These are phyloP conservation scores for Epithele typhae DNA, from an alignment of 768 basidiomycete species.

Conservation along the genomic window DNA sequence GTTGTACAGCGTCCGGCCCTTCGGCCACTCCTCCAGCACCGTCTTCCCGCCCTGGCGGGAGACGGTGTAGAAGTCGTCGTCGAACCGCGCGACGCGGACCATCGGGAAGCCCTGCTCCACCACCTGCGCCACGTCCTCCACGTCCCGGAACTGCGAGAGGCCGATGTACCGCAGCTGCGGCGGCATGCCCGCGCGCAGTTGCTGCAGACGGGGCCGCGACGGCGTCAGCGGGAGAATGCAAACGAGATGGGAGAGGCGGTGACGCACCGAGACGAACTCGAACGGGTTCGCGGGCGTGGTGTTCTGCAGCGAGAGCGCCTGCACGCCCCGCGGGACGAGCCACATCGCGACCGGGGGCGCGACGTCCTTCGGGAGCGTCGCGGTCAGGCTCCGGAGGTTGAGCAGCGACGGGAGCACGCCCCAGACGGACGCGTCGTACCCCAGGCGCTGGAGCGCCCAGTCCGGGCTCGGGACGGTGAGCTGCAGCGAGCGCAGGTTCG, in stretches of 20 bases:
- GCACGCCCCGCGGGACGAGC: slow-evolving; percentile 49
- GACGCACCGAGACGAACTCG: slow-evolving; percentile 24
- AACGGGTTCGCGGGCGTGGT: slow-evolving; percentile 21
- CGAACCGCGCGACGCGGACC: slow-evolving; percentile 52
- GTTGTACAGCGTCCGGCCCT: slow-evolving; percentile 46
- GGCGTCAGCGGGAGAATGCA: not conserved
- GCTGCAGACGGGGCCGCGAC: slow-evolving; percentile 32
- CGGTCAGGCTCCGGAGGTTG: slow-evolving; percentile 48
- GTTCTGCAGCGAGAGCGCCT: slow-evolving; percentile 25
- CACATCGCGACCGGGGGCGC: slow-evolving; percentile 61
- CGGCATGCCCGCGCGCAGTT: slow-evolving; percentile 57
- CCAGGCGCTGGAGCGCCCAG: slow-evolving; percentile 48
- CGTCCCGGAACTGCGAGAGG: slow-evolving; percentile 44
- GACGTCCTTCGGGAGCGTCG: slow-evolving; percentile 62
- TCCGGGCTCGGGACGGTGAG: slow-evolving; percentile 32
- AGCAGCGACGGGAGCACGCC: slow-evolving; percentile 60
- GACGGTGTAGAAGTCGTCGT: slow-evolving; percentile 53
- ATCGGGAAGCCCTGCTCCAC: slow-evolving; percentile 61
- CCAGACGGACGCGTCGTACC: slow-evolving; percentile 69
- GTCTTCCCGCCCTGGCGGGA: slow-evolving; percentile 27
- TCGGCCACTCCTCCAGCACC: slow-evolving; percentile 55
- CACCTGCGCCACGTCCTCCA: slow-evolving; percentile 36
- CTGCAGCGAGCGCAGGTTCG: slow-evolving; percentile 46
- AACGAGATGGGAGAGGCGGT: not conserved
- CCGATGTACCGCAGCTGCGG: slow-evolving; percentile 50